A percentile compares a stretch with the other conserved stretches of the same genome.
Conservation (phyloP, 1,139 yeast genomes). For the Pichia cactophila region DNA sequence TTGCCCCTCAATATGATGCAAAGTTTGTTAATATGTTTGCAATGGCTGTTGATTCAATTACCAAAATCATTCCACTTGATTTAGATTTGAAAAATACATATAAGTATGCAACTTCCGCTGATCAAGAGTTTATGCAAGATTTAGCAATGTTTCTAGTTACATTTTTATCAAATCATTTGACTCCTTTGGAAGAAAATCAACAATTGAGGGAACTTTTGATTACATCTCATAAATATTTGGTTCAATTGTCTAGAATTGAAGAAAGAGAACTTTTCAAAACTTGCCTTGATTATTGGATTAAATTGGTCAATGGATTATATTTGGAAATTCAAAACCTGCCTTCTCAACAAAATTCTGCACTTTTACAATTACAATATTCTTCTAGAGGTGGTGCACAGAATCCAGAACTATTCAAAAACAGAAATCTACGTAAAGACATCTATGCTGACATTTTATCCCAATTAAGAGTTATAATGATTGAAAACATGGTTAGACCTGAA, state of each 20-base stretch:
- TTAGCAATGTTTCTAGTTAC: conserved; percentile 89
- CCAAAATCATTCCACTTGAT: conserved; percentile 62
- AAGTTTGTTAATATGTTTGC: conserved; percentile 68
- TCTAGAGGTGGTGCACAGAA: conserved; percentile 77
- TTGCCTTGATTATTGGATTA: conserved; percentile 90
- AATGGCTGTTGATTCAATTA: conserved; percentile 64
- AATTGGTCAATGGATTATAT: conserved; percentile 71
- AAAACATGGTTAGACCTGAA: conserved; percentile 97
- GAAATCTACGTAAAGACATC: conserved; percentile 79
- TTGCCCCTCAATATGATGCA: conserved; percentile 54
- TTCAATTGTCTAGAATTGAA: conserved; percentile 82
- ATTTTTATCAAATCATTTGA: conserved; percentile 69
- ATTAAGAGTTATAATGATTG: conserved; percentile 84
- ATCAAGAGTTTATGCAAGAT: conserved; percentile 93
- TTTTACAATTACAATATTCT: conserved; percentile 62
- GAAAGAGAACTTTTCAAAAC: conserved; percentile 95
- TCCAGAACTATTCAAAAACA: conserved; percentile 67
- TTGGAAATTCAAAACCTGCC: conserved; percentile 82
- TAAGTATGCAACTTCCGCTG: conserved; percentile 66
- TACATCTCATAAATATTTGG: conserved; percentile 70
- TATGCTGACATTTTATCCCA: conserved; percentile 70
- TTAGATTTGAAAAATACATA: conserved; percentile 72
- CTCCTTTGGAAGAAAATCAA: conserved; percentile 61
- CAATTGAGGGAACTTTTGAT: conserved; percentile 47
- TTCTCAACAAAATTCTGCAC: conserved; percentile 59